Conservation (phyloP, 2,329 filamentous ascomycete species). For the Cadophora malorum region DNA sequence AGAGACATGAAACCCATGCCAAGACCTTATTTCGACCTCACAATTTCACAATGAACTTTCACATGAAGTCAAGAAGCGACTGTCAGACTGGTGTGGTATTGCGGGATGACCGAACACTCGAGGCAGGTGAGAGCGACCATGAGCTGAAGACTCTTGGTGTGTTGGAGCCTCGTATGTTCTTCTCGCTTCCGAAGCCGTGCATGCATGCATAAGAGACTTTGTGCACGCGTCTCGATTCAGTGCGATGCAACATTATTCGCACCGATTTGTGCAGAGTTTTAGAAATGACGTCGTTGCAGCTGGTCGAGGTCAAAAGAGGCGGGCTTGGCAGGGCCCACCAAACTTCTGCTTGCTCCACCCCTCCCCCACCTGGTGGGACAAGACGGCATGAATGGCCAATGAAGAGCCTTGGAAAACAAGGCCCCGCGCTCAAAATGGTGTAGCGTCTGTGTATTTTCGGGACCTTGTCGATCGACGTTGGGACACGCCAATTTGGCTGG, state of each 20-base stretch:
- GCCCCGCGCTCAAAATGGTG: neutral
- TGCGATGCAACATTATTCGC: constrained; percentile 13
- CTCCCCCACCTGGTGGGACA: neutral
- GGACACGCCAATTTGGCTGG: neutral
- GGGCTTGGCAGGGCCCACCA: constrained; percentile 17
- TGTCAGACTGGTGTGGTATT: too few relatives aligned
- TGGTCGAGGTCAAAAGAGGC: neutral
- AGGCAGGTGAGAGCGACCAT: neutral
- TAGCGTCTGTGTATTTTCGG: neutral
- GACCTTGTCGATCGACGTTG: constrained; percentile 8
- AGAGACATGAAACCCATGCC: neutral
- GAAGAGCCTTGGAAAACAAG: neutral
- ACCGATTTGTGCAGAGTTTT: constrained; percentile 16
- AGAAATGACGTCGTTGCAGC: constrained; percentile 13
- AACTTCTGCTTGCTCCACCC: neutral
- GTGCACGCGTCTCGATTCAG: constrained; percentile 5
- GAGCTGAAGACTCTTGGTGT: neutral
- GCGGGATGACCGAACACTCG: too few relatives aligned
- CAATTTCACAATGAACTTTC: neutral
- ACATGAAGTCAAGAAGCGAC: neutral
- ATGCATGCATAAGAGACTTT: neutral
- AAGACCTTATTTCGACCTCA: constrained; percentile 17
- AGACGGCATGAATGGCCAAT: neutral
- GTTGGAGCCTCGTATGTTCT: neutral
- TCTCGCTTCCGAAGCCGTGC: neutral